Evolutionary conservation across 106 monocot genomes (phyloP).

Genomic region (Platanthera zijinensis): DNA sequence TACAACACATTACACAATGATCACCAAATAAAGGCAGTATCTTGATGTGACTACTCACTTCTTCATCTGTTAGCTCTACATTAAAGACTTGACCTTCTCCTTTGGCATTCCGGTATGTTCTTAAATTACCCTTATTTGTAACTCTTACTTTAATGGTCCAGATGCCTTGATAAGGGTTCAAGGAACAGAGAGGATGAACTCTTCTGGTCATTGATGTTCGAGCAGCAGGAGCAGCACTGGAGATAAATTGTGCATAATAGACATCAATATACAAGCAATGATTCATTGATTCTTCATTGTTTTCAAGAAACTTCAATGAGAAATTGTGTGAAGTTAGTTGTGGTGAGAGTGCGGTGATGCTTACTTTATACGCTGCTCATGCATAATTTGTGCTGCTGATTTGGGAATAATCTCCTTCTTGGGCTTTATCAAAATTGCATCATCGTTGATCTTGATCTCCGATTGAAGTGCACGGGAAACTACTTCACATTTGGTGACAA

Average conservation of each 20-base stretch:
- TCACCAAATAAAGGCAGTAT: neutral
- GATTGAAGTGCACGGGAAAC: conserved; percentile 50
- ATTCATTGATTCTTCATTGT: too few species aligned
- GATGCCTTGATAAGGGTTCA: conserved; percentile 95
- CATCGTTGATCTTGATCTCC: conserved; percentile 51
- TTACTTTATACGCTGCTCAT: conserved; percentile 80
- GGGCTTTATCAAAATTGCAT: conserved; percentile 46
- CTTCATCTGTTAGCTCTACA: conserved; percentile 88
- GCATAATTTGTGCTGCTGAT: conserved; percentile 83
- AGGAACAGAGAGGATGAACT: conserved; percentile 79
- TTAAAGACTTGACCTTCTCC: conserved; percentile 90
- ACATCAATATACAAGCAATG: too few species aligned
- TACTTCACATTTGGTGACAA: conserved; percentile 80
- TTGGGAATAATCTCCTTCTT: conserved; percentile 58
- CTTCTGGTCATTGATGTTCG: conserved; percentile 83
- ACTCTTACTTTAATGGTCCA: conserved; percentile 95
- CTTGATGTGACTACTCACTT: conserved; percentile 41
- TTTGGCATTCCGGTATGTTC: conserved; percentile 73
- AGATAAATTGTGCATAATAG: neutral
- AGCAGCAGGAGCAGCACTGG: conserved; percentile 79
- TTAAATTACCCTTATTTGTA: conserved; percentile 81
- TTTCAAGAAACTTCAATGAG: too few species aligned
- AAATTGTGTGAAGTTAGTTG: too few species aligned
- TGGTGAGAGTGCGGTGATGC: conserved; percentile 3
- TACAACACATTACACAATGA: too few species aligned